A percentile compares a stretch with the other conserved stretches of the same genome.
phyloP scores from a whole-genome alignment of 768 basidiomycete genomes.

The Mycena polygramma region DNA sequence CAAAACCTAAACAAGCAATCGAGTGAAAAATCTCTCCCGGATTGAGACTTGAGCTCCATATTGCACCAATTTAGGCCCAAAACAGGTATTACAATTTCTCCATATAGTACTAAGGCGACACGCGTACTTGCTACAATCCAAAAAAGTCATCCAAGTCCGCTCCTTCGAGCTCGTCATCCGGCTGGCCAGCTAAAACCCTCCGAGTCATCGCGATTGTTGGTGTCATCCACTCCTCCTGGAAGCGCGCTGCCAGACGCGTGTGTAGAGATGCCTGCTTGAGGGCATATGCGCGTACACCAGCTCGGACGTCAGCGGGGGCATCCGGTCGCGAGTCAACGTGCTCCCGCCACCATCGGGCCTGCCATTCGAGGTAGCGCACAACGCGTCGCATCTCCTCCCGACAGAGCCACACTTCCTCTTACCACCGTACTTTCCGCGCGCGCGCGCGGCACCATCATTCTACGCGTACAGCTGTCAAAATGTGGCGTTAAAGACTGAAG shows the following conservation, averaged over 20 bases:
- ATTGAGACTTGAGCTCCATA: too few relatives aligned
- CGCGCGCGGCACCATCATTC: neutral
- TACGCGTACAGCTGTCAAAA: neutral
- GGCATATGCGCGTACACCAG: neutral
- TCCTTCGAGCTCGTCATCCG: too few relatives aligned
- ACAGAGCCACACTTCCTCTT: conserved; percentile 6
- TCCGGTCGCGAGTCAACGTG: neutral
- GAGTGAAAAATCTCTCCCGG: too few relatives aligned
- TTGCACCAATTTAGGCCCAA: too few relatives aligned
- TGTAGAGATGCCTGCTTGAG: neutral
- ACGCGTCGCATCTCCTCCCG: conserved; percentile 32
- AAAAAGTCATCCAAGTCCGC: too few relatives aligned
- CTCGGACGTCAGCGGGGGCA: neutral
- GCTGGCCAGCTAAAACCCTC: neutral
- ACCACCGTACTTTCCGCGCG: neutral
- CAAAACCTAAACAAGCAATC: too few relatives aligned
- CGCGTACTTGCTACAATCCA: too few relatives aligned
- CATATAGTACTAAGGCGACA: too few relatives aligned
- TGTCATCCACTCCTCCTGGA: neutral
- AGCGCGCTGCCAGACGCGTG: neutral
- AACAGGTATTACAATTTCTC: too few relatives aligned
- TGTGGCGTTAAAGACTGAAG: too few relatives aligned
- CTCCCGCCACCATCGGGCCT: neutral
- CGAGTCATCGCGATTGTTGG: neutral
- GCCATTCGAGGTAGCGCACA: conserved; percentile 6